Percentiles rank a stretch among this genome's conserved stretches.
Evolutionary conservation across 345 rosid genomes (phyloP).

Genomic region (Eucalyptus pauciflora): DNA sequence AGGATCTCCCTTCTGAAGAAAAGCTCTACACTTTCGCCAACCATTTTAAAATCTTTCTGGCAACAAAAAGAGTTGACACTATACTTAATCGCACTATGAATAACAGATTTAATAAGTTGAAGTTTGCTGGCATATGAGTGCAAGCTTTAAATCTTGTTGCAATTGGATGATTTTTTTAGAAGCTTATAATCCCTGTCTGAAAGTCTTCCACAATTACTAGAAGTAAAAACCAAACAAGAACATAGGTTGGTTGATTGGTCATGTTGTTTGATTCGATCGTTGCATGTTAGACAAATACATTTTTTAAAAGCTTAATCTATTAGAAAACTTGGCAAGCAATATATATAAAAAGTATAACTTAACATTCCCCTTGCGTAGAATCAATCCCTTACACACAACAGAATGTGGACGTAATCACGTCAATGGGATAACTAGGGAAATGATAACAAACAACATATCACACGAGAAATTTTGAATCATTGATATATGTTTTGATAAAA

Average conservation of each 20-base stretch:
- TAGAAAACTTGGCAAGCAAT: not conserved
- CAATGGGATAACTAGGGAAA: rapidly evolving
- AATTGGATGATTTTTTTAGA: rapidly evolving
- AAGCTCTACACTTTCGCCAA: not conserved
- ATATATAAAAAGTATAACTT: not conserved
- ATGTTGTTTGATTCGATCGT: not conserved
- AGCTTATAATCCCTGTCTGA: rapidly evolving
- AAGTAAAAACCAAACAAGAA: not conserved
- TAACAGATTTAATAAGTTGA: not conserved
- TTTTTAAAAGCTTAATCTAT: not conserved
- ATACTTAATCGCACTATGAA: rapidly evolving
- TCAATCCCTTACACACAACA: not conserved
- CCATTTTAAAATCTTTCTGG: not conserved
- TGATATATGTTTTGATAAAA: not conserved
- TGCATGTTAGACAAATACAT: not conserved
- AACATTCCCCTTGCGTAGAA: not conserved
- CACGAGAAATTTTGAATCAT: rapidly evolving
- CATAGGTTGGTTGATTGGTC: not conserved
- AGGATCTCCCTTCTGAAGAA: not conserved
- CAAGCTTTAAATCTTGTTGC: not conserved
- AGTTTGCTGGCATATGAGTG: not conserved
- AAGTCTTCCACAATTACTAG: not conserved
- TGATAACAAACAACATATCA: not conserved
- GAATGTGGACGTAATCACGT: not conserved
- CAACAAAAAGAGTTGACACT: not conserved